A percentile compares a stretch with the other conserved stretches of the same genome.
These are phyloP conservation scores for Zymoseptoria passerinii DNA, from an alignment of 2,329 filamentous ascomycete genomes.

Conservation along the genomic window DNA sequence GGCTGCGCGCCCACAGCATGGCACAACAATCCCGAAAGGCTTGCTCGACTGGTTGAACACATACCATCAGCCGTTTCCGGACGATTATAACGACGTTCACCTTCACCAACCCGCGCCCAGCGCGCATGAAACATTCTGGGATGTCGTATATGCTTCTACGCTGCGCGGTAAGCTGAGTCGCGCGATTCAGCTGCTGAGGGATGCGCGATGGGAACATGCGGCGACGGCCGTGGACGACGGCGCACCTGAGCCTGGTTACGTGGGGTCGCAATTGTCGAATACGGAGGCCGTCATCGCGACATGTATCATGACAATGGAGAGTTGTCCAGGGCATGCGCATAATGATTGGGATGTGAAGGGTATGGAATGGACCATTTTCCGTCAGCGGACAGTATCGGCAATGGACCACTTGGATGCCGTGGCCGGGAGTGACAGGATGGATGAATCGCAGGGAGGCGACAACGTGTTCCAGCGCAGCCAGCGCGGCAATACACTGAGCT, in stretches of 20 bases:
- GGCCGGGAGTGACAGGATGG: constrained; percentile 60
- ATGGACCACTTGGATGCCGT: constrained; percentile 66
- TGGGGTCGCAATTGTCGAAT: constrained; percentile 66
- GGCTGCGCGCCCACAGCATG: constrained; percentile 30
- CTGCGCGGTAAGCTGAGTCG: constrained; percentile 65
- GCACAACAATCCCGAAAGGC: constrained; percentile 54
- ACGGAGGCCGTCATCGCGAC: constrained; percentile 60
- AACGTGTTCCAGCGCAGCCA: constrained; percentile 21
- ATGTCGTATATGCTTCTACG: constrained; percentile 64
- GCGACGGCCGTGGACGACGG: constrained; percentile 52
- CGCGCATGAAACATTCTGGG: constrained; percentile 74
- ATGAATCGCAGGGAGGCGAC: constrained; percentile 31
- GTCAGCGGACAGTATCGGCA: constrained; percentile 57
- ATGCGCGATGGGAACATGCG: constrained; percentile 71
- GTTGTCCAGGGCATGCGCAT: constrained; percentile 58
- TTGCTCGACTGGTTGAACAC: constrained; percentile 75
- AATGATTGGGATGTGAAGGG: constrained; percentile 77
- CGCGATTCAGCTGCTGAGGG: constrained; percentile 59
- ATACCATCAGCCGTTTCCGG: constrained; percentile 63
- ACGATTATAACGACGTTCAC: constrained; percentile 58
- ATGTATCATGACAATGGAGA: constrained; percentile 60
- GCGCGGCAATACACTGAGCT: constrained; percentile 43
- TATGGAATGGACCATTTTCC: constrained; percentile 75
- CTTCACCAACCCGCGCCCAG: constrained; percentile 63
- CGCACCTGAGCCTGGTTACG: constrained; percentile 59